Evolutionary conservation across 192 early-diverging fungal genomes (phyloP), one percentile per base, ranked within the genome.

Genomic region (Coemansia sp.): DNA sequence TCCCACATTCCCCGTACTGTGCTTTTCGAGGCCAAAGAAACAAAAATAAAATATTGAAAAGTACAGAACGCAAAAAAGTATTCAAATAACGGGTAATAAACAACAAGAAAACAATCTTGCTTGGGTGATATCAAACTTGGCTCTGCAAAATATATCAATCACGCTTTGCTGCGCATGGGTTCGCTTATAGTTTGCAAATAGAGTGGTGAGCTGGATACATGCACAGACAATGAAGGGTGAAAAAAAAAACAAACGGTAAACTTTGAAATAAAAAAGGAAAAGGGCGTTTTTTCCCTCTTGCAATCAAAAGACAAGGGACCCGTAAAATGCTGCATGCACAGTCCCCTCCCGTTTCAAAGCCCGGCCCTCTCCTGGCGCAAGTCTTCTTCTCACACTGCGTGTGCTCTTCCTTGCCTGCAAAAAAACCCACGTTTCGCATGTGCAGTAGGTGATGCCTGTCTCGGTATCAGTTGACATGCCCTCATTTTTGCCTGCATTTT

Each of bases 181-280:
- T 35, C 3, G 33, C 4, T 11, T 16, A 40, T 14, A 4, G 35
- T 11, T 35, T 8, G 33, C 4, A 16, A 40, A 40, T 14, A n/a
- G 35, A 14, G 33, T 3, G 2, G 33, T 35, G 33, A 35, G 33
- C 33, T 6, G 33, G 33, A n/a, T 40, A 5, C n/a, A 40, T 40
- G 35, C 35, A 40, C 35, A 40, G 1, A 4, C 12, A 14, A 40
- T 40, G n/a, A 40, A 40, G 11, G 12, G 35, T 38, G n/a, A 22
- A 48, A 23, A 48, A 49, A 35, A 65, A 25, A 38, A 40, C 6
- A 64, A 27, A 6, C n/a, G n/a, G n/a, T n/a, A n/a, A n/a, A n/a
- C n/a, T n/a, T n/a, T n/a, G n/a, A 48, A 48, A 38, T 38, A 38
- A 5, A 38, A 16, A 38, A 16, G 12, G n/a, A 12, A 38, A 9